Evolutionary conservation across 108 stramenopile genomes (phyloP).

Genomic region (Fragilaria crotonensis): DNA sequence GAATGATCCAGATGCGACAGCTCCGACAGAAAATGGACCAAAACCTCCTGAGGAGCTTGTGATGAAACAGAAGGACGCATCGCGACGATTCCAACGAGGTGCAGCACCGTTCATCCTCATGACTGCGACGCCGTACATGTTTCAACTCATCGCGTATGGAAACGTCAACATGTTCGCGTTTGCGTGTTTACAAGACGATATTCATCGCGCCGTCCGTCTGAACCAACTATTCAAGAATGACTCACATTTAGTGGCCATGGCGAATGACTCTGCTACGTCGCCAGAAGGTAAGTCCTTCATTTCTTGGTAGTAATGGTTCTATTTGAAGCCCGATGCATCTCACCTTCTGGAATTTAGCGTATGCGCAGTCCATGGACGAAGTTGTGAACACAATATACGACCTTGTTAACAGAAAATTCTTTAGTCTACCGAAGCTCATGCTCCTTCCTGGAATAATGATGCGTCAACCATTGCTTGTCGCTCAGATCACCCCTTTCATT

Average conservation of each 20-base stretch:
- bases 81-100: constrained; percentile 50
- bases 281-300: constrained; percentile 40
- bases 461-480: constrained; percentile 61
- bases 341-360: constrained; percentile 28
- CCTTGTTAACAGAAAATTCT: constrained; percentile 82
- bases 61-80: constrained; percentile 23
- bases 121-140: constrained; percentile 77
- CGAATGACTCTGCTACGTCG: constrained; percentile 59
- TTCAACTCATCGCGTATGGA: constrained; percentile 76
- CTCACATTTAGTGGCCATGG: constrained; percentile 54
- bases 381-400: constrained; percentile 62
- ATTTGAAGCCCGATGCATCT: neutral
- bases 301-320: neutral
- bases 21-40: neutral
- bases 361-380: constrained; percentile 61
- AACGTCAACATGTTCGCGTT: constrained; percentile 77
- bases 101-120: constrained; percentile 77
- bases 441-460: constrained; percentile 71
- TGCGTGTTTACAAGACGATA: constrained; percentile 59
- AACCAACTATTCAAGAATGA: constrained; percentile 77
- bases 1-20: neutral
- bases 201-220: constrained; percentile 75
- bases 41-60: constrained; percentile 3
- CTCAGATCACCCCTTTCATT: constrained; percentile 74
- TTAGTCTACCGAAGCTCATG: constrained; percentile 73